Percentiles rank a stretch among this genome's conserved stretches.
Evolutionary conservation across 306 rosid genomes (phyloP).

Genomic region (Prosopis cineraria): DNA sequence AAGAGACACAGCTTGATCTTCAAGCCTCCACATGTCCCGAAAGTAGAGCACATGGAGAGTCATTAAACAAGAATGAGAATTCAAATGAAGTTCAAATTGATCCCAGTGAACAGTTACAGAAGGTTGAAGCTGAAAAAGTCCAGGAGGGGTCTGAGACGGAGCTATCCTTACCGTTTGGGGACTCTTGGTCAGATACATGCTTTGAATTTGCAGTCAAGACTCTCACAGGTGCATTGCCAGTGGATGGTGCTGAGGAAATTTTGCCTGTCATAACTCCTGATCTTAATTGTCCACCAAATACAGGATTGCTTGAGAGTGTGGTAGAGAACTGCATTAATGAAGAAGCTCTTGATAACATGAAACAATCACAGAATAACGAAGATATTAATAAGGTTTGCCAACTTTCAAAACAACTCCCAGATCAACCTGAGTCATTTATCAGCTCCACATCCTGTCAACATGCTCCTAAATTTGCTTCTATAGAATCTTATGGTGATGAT

Average conservation of each 20-base stretch:
- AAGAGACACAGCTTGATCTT: slow-evolving; percentile 27
- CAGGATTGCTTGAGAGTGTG: slow-evolving; percentile 38
- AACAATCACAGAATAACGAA: slow-evolving; percentile 45
- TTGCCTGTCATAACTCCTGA: slow-evolving; percentile 38
- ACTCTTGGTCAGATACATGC: slow-evolving; percentile 94
- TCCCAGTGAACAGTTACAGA: slow-evolving; percentile 43
- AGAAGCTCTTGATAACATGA: slow-evolving; percentile 41
- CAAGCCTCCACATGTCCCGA: slow-evolving; percentile 40
- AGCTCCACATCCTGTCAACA: slow-evolving; percentile 38
- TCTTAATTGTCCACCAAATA: slow-evolving; percentile 39
- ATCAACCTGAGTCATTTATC: slow-evolving; percentile 49
- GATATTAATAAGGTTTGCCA: slow-evolving; percentile 44
- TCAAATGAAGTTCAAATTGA: slow-evolving; percentile 38
- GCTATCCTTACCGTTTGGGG: slow-evolving; percentile 51
- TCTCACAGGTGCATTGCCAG: slow-evolving; percentile 84
- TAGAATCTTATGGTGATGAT: slow-evolving; percentile 23
- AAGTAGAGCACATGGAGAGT: slow-evolving; percentile 31
- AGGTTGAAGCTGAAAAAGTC: slow-evolving; percentile 43
- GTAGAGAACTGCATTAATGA: slow-evolving; percentile 36
- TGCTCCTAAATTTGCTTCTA: slow-evolving; percentile 33
- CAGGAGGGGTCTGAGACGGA: slow-evolving; percentile 48
- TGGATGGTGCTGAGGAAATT: slow-evolving; percentile 50
- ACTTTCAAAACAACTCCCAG: slow-evolving; percentile 46
- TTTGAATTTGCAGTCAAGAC: slow-evolving; percentile 89
- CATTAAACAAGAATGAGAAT: slow-evolving; percentile 35